Base-by-base conservation (phyloP, 495 filamentous ascomycete genomes). In the Lepraria neglecta region DNA sequence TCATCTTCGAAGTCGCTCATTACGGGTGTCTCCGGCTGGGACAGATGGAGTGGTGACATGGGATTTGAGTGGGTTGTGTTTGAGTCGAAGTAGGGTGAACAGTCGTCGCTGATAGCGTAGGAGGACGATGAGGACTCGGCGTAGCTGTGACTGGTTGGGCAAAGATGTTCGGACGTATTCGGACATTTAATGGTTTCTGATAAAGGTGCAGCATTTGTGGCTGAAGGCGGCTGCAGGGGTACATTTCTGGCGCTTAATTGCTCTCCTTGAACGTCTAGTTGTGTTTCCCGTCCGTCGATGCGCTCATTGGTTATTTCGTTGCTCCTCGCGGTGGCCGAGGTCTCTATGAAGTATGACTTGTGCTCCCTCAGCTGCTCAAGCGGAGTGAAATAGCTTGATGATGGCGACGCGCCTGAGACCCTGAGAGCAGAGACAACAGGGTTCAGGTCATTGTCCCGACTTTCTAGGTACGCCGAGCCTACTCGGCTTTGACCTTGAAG, bases 41-140 rank as follows among this genome's bases (percentile, higher is more conserved):
- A 65, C 24, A 69, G 63, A 50, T 65, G 58, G 44, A 54, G 55
- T 38, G 67, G 65, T 30, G 65, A 69, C 60, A 65, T 68, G 1
- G 48, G 63, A 30, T 59, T 43, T 27, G 62, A 60, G 31, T 33
- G 42, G 21, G 40, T 60, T 17, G 62, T 55, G 30, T 50, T 65
- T n/a, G 61, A 56, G 19, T 47, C 56, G 1, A 63, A 54, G n/a
- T 35, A 62, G 1, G 67, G 59, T 30, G 65, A 64, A 12, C 63
- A 63, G 15, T 60, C 38, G 4, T 65, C 62, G 33, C 60, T 65
- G 27, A 54, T 44, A 19, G 63, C 48, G 56, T 65, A 65, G 19
- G 60, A 63, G 6, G 56, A 65, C 19, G 48, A 28, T 38, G 58
- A 50, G 4, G 64, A 56, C 33, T 57, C 63, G 14, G 56, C 53